Evolutionary conservation across 768 basidiomycete genomes (phyloP).

Genomic region (Tulasnella sp.): DNA sequence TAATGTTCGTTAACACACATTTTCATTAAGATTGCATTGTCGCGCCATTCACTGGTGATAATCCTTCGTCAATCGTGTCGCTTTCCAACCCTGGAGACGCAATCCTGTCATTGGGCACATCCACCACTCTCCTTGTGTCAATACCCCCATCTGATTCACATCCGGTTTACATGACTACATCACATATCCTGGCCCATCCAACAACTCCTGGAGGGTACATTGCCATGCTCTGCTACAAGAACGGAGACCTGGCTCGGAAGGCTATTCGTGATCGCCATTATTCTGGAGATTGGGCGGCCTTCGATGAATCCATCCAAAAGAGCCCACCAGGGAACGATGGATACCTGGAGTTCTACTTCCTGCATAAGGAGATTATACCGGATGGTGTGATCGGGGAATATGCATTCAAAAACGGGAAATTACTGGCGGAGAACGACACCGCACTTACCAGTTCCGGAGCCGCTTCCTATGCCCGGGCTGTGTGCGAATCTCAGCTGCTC

Average conservation of each 20-base stretch:
- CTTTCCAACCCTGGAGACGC: conserved; percentile 68
- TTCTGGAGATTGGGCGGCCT: conserved; percentile 47
- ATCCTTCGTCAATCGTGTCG: conserved; percentile 70
- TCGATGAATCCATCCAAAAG: conserved; percentile 49
- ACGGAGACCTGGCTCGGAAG: conserved; percentile 71
- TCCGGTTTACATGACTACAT: conserved; percentile 59
- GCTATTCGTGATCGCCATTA: conserved; percentile 57
- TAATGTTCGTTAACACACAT: background rate
- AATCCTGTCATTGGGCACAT: conserved; percentile 75
- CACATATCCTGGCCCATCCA: conserved; percentile 61
- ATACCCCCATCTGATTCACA: conserved; percentile 49
- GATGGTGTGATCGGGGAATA: conserved; percentile 59
- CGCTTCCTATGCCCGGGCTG: conserved; percentile 51
- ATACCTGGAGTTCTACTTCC: conserved; percentile 63
- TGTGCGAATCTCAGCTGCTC: conserved; percentile 75
- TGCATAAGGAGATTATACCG: conserved; percentile 79
- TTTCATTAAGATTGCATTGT: conserved; percentile 49
- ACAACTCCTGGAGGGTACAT: conserved; percentile 48
- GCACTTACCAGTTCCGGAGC: conserved; percentile 29
- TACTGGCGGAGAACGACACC: conserved; percentile 22
- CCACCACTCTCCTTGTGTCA: conserved; percentile 72
- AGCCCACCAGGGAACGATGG: conserved; percentile 47
- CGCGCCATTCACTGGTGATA: conserved; percentile 81
- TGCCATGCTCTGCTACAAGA: conserved; percentile 88
- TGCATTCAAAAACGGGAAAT: conserved; percentile 37